Percentiles rank a stretch among this genome's conserved stretches.
These are phyloP conservation scores for Furcasterigmium furcatum DNA, from an alignment of 2,329 filamentous ascomycete genomes.

Conservation along the genomic window DNA sequence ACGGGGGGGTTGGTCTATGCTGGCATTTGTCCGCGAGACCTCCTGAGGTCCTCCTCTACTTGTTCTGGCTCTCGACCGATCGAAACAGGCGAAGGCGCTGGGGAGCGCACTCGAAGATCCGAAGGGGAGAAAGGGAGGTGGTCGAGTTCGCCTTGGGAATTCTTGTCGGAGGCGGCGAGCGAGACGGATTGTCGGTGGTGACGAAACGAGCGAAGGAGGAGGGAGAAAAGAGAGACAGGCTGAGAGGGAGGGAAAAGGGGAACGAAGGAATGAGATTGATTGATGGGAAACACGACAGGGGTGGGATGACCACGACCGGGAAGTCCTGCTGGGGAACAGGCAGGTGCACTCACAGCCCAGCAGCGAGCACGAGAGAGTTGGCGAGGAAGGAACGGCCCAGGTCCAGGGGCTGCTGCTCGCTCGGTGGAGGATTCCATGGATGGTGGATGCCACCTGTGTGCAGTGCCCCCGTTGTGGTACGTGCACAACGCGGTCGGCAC, in stretches of 20 bases:
- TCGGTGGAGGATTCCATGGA: not conserved
- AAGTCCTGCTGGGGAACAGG: not conserved
- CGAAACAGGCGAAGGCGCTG: not conserved
- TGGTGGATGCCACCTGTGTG: not conserved
- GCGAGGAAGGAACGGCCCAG: not conserved
- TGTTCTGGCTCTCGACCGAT: constrained; percentile 1
- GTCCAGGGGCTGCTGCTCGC: no score
- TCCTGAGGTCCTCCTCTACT: constrained; percentile 5
- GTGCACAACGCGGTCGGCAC: not conserved
- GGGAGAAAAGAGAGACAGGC: constrained; percentile 10
- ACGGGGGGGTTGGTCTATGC: constrained; percentile 2
- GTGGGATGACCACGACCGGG: not conserved
- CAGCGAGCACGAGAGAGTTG: not conserved
- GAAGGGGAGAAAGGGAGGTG: not conserved
- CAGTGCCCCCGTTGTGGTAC: not conserved
- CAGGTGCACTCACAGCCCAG: not conserved
- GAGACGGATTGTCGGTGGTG: constrained; percentile 10
- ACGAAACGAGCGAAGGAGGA: constrained; percentile 13
- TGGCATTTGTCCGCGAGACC: constrained; percentile 9
- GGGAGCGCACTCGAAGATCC: not conserved
- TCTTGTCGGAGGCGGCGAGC: constrained; percentile 14
- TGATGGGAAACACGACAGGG: constrained; percentile 14
- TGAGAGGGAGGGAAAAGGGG: constrained; percentile 13
- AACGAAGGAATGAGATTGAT: constrained; percentile 16
- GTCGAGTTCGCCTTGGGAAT: constrained; percentile 12